A percentile compares a stretch with the other conserved stretches of the same genome.
phyloP scores from a whole-genome alignment of 768 basidiomycete genomes.

The Trametes meyenii region DNA sequence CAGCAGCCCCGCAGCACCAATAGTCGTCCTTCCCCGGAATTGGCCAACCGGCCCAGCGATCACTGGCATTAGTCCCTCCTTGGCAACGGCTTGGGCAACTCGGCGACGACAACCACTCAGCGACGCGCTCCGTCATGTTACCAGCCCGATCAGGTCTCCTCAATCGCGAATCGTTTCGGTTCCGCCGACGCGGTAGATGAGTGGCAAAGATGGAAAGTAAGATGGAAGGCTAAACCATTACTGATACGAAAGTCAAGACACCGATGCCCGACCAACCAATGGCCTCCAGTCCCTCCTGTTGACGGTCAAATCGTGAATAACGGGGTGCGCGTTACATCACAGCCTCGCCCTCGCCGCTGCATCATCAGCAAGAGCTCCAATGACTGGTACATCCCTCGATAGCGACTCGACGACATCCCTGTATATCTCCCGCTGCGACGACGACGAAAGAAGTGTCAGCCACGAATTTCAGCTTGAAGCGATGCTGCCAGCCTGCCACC shows the following conservation, averaged over 20 bases:
- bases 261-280: background rate
- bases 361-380: constrained; percentile 47
- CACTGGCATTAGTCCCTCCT: background rate
- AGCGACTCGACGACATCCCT: constrained; percentile 50
- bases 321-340: constrained; percentile 13
- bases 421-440: constrained; percentile 54
- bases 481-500: background rate
- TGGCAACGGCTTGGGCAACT: constrained; percentile 5
- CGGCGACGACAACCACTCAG: constrained; percentile 7
- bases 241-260: background rate
- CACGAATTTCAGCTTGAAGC: background rate
- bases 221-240: background rate
- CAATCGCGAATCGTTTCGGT: background rate
- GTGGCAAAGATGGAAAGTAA: background rate
- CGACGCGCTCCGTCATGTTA: background rate
- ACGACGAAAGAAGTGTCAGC: constrained; percentile 10
- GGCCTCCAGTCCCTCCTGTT: no score
- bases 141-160: background rate
- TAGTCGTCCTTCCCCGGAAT: constrained; percentile 1
- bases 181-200: background rate
- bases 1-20: constrained; percentile 2
- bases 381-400: constrained; percentile 39
- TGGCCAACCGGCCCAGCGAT: background rate
- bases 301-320: background rate
- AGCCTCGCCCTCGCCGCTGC: constrained; percentile 53